A percentile compares a stretch with the other conserved stretches of the same genome.
phyloP scores from a whole-genome alignment of 805 yeast species.

The Ogataea ganodermae region DNA sequence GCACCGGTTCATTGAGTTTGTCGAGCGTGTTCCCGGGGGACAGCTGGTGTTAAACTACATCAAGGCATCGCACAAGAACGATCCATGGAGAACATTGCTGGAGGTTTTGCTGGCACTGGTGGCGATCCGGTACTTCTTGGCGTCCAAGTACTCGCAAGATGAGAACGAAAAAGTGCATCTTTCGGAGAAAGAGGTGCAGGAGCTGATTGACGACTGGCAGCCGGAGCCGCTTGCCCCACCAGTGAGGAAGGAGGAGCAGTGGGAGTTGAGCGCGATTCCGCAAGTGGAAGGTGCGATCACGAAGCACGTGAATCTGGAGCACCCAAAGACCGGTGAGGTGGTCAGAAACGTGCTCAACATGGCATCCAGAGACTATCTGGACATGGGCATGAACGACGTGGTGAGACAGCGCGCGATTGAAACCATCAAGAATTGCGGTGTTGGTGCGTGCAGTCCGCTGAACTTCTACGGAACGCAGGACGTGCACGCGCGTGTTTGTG shows the following conservation, averaged over 20 bases:
- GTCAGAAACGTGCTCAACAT: constrained; percentile 56
- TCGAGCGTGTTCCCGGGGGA: constrained; percentile 55
- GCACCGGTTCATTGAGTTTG: constrained; percentile 23
- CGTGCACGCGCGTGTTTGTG: constrained; percentile 78
- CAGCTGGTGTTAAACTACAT: constrained; percentile 66
- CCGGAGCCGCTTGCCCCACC: constrained; percentile 80
- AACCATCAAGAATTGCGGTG: constrained; percentile 73
- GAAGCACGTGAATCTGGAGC: constrained; percentile 34
- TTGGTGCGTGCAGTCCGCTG: constrained; percentile 98
- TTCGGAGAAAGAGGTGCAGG: constrained; percentile 68
- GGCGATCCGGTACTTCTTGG: constrained; percentile 81
- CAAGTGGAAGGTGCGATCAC: constrained; percentile 58
- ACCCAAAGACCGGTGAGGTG: constrained; percentile 29
- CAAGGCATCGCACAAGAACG: constrained; percentile 84
- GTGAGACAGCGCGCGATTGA: constrained; percentile 56
- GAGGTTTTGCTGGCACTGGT: constrained; percentile 76
- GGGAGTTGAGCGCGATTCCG: constrained; percentile 69
- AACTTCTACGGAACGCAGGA: constrained; percentile 96
- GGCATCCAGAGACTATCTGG: constrained; percentile 71
- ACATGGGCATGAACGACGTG: constrained; percentile 50
- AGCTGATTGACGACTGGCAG: constrained; percentile 84
- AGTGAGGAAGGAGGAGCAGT: constrained; percentile 50
- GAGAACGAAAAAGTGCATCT: constrained; percentile 69
- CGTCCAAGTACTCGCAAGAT: constrained; percentile 73
- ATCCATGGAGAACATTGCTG: constrained; percentile 84